Evolutionary conservation across 306 rosid species (phyloP), one percentile per base, ranked within the genome.

Genomic region (Rosa multiflora): DNA sequence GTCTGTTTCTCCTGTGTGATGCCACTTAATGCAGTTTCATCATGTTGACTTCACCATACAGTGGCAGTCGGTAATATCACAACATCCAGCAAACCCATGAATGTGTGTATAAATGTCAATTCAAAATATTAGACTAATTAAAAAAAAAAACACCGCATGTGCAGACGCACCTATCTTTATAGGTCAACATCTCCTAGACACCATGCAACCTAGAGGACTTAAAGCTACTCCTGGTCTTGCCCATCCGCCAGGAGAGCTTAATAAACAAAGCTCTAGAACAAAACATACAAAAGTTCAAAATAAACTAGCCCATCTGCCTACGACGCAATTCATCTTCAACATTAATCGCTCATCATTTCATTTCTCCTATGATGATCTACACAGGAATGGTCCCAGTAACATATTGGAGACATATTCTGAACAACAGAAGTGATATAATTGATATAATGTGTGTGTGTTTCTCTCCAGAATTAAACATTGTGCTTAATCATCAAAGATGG

Each of bases 401-500:
- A 15, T 66, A 62, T 2, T 15, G 21, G 21, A 15, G 44, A 37
- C 7, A 67, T 67, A 67, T 40, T 3, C 26, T 18, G 44, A 49
- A 56, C 53, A 29, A 29, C 23, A 61, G 23, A 59, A 15, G 26
- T 39, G 37, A 37, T 10, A 74, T 29, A 43, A 56, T 44, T n/a
- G 48, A 59, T 23, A n/a, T 4, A 13, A 23, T 42, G 40, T 15
- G n/a, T 8, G 42, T 44, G 26, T 21, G 53, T 67, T 37, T 51
- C 10, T 52, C 48, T 29, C 64, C 18, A 75, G 52, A 74, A 58
- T 72, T 23, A 26, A 51, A 53, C 52, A 40, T 21, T 20, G 21
- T 40, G 62, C 2, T 39, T 39, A 76, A 84, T 76, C 46, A 48
- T 11, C 77, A 61, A 76, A 53, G 72, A 70, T 47, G 69, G 58